Evolutionary conservation across 2,329 filamentous ascomycete species (phyloP).

Genomic region (Zymoseptoria passerinii): DNA sequence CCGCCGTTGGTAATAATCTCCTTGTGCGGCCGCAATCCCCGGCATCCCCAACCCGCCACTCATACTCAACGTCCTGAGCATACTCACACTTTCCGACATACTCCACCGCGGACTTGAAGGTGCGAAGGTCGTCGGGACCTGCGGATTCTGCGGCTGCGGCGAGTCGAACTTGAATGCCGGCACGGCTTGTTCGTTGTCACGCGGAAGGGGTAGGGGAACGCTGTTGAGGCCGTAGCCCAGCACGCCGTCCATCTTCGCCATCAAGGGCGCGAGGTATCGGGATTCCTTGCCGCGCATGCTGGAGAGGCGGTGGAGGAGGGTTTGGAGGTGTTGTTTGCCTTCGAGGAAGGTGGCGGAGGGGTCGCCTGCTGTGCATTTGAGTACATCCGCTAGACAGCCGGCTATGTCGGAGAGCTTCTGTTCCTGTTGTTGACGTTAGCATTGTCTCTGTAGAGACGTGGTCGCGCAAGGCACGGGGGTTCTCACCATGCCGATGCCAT

Average conservation of each 20-base stretch:
- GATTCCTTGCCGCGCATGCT: constrained; percentile 30
- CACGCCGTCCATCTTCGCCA: constrained; percentile 27
- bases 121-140: constrained; percentile 1
- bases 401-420: constrained; percentile 32
- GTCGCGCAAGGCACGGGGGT: background rate
- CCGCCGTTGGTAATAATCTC: constrained; percentile 12
- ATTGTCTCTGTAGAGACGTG: background rate
- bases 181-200: background rate
- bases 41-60: constrained; percentile 25
- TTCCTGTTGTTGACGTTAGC: constrained; percentile 22
- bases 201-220: constrained; percentile 16
- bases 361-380: constrained; percentile 30
- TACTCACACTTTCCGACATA: constrained; percentile 23
- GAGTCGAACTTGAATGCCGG: background rate
- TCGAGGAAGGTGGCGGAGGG: constrained; percentile 25
- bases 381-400: constrained; percentile 29
- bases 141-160: background rate
- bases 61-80: constrained; percentile 25
- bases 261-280: constrained; percentile 29
- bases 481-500: constrained; percentile 31
- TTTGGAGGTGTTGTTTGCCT: constrained; percentile 29
- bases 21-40: constrained; percentile 10
- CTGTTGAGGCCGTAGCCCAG: constrained; percentile 21
- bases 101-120: constrained; percentile 13
- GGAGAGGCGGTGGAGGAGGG: constrained; percentile 26